phyloP scores from a whole-genome alignment of 2,329 filamentous ascomycete species.

The Sclerotinia spermophila region DNA sequence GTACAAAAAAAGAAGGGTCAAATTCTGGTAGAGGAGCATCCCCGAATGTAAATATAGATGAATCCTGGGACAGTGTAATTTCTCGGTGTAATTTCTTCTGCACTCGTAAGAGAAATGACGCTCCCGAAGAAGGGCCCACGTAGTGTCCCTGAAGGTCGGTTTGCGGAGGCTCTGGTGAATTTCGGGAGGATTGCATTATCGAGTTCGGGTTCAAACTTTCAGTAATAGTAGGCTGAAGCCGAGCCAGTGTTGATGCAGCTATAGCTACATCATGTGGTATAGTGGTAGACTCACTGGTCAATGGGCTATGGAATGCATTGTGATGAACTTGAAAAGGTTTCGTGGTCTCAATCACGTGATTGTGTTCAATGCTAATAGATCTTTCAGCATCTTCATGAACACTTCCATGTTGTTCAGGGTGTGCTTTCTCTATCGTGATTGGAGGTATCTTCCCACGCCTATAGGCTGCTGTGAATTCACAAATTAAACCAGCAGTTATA shows the following conservation, averaged over 20 bases:
- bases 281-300: not conserved
- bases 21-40: constrained; percentile 44
- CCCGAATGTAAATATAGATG: constrained; percentile 38
- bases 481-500: constrained; percentile 30
- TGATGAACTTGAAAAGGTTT: constrained; percentile 2
- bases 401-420: not conserved
- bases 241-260: constrained; percentile 13
- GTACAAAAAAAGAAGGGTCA: constrained; percentile 43
- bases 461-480: constrained; percentile 50
- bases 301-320: constrained; percentile 4
- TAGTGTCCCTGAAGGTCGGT: constrained; percentile 47
- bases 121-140: constrained; percentile 46
- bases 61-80: constrained; percentile 39
- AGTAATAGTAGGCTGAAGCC: not conserved
- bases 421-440: constrained; percentile 25
- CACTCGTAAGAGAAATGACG: constrained; percentile 48
- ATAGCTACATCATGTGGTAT: constrained; percentile 10
- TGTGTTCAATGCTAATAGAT: not conserved
- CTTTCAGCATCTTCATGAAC: constrained; percentile 2
- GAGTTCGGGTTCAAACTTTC: constrained; percentile 1
- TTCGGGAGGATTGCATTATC: constrained; percentile 35
- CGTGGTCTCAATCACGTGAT: constrained; percentile 1
- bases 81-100: constrained; percentile 47
- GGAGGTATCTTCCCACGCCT: constrained; percentile 45
- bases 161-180: constrained; percentile 46